Evolutionary conservation across 1,139 yeast genomes (phyloP), one percentile per base, ranked within the genome.

Genomic region (Saccharomyces hybrid): DNA sequence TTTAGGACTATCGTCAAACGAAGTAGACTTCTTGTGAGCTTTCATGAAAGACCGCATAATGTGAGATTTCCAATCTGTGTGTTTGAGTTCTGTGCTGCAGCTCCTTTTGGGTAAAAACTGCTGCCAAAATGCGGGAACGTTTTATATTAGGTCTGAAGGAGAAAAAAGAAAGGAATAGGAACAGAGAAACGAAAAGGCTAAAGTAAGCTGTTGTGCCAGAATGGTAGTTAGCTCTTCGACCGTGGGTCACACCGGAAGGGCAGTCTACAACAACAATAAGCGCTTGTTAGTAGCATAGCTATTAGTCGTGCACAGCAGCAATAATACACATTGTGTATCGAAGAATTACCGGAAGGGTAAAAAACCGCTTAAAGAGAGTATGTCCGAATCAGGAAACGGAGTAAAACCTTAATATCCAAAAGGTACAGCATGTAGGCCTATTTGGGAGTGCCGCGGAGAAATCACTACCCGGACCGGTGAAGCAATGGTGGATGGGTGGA

Each of bases 1-100:
- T 19, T 55, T 53, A 3, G 67, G 64, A 31, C 62, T 60, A 29
- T 62, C 62, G 21, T 66, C 69, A 26, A 71, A 60, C 2, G 74
- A 68, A 21, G 64, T 69, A 5, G 71, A 64, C 51, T 68, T 64
- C 46, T 68, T 64, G 55, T 72, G 74, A 7, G 75, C 64, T 53
- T 71, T 71, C 49, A 72, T 73, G 58, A 73, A 71, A 1, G 75
- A 69, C 47, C 72, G 63, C 75, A 72, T 72, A 19, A 38, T 16
- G 44, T 2, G 19, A 38, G 5, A 11, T 38, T 34, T 16, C 44
- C 44, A 11, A 12, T 38, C 6, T 38, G 44, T 34, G 14, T 9
- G 44, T 38, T 16, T 38, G 44, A 26, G 24, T 38, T 21, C 26
- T 38, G 11, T 16, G 44, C 24, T 38, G 44, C 44, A 16, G 44